Percentiles rank a stretch among this genome's conserved stretches.
Evolutionary conservation across 768 basidiomycete genomes (phyloP).

Genomic region (Suillus decipiens): DNA sequence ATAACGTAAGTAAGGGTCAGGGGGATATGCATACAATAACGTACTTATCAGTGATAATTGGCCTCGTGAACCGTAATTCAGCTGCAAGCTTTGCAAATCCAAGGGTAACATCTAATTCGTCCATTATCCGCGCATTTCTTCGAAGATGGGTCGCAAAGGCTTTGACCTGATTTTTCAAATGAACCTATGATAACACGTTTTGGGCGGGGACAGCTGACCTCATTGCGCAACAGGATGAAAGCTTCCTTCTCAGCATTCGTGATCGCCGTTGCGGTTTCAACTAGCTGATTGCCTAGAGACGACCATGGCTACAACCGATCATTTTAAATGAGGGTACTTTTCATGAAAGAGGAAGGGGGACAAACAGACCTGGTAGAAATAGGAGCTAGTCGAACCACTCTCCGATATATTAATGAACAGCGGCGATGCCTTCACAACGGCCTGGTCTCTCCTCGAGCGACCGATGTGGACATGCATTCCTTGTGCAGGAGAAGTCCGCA

Average conservation of each 20-base stretch:
- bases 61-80: constrained; percentile 77
- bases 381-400: constrained; percentile 65
- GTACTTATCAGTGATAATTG: constrained; percentile 70
- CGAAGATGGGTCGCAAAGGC: constrained; percentile 56
- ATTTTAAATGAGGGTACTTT: background rate
- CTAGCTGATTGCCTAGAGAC: constrained; percentile 65
- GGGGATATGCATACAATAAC: constrained; percentile 22
- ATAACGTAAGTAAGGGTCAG: constrained; percentile 3
- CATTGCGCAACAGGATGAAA: constrained; percentile 65
- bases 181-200: constrained; percentile 9
- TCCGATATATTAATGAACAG: constrained; percentile 62
- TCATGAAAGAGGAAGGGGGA: constrained; percentile 3
- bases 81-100: constrained; percentile 80
- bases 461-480: constrained; percentile 78
- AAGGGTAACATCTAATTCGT: constrained; percentile 84
- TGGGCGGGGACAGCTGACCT: constrained; percentile 42
- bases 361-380: constrained; percentile 58
- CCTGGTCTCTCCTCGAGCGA: constrained; percentile 62
- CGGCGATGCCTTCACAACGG: constrained; percentile 45
- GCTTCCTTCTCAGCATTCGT: constrained; percentile 66
- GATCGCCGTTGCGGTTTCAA: constrained; percentile 56
- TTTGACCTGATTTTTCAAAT: constrained; percentile 53
- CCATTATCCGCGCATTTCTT: constrained; percentile 74
- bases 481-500: constrained; percentile 65
- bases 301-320: constrained; percentile 63